Conservation (phyloP, 768 basidiomycete species). For the Lactarius indigo region DNA sequence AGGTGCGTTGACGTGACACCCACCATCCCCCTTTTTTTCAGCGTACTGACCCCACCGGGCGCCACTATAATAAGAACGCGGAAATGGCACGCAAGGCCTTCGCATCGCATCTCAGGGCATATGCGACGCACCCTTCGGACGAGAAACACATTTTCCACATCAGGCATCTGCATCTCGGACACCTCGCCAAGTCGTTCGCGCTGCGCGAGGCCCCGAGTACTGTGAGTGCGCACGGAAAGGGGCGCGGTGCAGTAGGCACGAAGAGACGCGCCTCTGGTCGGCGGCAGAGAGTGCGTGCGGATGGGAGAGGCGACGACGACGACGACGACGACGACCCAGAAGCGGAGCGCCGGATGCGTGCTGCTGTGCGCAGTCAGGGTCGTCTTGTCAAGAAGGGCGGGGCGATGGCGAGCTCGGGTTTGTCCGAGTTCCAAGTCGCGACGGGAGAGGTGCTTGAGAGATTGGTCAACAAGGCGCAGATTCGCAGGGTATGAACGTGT, state of each 20-base stretch:
- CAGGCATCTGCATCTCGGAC: constrained; percentile 89
- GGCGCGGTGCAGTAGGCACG: constrained; percentile 18
- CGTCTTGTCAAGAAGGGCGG: constrained; percentile 78
- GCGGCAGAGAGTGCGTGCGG: constrained; percentile 20
- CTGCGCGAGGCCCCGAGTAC: constrained; percentile 75
- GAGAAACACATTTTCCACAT: constrained; percentile 98
- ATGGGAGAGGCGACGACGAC: constrained; percentile 25
- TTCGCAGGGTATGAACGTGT: neutral
- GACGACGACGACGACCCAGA: constrained; percentile 38
- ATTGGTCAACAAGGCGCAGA: constrained; percentile 37
- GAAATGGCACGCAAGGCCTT: constrained; percentile 80
- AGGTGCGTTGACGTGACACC: constrained; percentile 50
- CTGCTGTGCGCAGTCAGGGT: constrained; percentile 79
- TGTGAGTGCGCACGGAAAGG: constrained; percentile 30
- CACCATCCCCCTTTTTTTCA: no score
- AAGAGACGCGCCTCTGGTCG: constrained; percentile 6
- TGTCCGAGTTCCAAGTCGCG: constrained; percentile 74
- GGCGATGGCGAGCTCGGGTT: constrained; percentile 61
- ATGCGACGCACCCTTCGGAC: constrained; percentile 91
- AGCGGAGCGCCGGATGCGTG: constrained; percentile 82
- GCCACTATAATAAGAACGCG: constrained; percentile 59
- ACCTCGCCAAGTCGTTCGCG: constrained; percentile 89
- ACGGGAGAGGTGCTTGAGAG: constrained; percentile 60
- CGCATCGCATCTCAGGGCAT: constrained; percentile 90
- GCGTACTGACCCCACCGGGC: constrained; percentile 1